These are phyloP conservation scores for Otatea glauca DNA, from an alignment of 176 grass and related monocot genomes.

Conservation along the genomic window DNA sequence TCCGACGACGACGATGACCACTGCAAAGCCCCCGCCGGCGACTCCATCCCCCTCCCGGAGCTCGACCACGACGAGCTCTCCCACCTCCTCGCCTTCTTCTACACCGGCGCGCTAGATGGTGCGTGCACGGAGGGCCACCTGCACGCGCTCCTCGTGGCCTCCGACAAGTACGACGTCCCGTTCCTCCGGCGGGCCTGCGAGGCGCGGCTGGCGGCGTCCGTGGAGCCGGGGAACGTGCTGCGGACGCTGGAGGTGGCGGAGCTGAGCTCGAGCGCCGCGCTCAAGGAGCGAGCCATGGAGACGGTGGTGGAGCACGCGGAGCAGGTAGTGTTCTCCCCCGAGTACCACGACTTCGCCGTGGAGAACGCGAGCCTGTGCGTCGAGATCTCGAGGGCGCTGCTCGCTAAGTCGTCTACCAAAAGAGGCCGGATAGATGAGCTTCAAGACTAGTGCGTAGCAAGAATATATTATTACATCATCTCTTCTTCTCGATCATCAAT, in stretches of 20 bases:
- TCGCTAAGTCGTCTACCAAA: neutral
- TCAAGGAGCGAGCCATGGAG: conserved; percentile 65
- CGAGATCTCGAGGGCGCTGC: conserved; percentile 70
- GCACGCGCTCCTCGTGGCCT: conserved; percentile 62
- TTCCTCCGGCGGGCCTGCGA: conserved; percentile 62
- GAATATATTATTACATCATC: no score
- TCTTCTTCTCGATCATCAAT: no score
- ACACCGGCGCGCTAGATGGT: conserved; percentile 46
- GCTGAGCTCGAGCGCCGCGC: conserved; percentile 41
- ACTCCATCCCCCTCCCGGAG: conserved; percentile 58
- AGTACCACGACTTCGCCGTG: conserved; percentile 59
- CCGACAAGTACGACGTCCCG: conserved; percentile 81
- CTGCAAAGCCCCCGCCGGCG: conserved; percentile 70
- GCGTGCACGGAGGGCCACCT: conserved; percentile 13
- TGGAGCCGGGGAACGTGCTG: conserved; percentile 55
- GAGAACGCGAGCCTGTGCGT: conserved; percentile 63
- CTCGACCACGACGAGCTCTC: conserved; percentile 69
- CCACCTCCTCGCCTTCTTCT: conserved; percentile 67
- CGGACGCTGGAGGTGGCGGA: conserved; percentile 69
- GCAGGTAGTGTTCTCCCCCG: conserved; percentile 62
- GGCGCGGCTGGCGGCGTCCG: conserved; percentile 39
- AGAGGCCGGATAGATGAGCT: neutral
- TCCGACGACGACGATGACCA: conserved; percentile 38
- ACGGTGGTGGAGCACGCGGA: conserved; percentile 60
- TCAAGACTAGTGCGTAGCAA: no score